Evolutionary conservation across 345 rosid species (phyloP).

Genomic region (Microthlaspi erraticum): DNA sequence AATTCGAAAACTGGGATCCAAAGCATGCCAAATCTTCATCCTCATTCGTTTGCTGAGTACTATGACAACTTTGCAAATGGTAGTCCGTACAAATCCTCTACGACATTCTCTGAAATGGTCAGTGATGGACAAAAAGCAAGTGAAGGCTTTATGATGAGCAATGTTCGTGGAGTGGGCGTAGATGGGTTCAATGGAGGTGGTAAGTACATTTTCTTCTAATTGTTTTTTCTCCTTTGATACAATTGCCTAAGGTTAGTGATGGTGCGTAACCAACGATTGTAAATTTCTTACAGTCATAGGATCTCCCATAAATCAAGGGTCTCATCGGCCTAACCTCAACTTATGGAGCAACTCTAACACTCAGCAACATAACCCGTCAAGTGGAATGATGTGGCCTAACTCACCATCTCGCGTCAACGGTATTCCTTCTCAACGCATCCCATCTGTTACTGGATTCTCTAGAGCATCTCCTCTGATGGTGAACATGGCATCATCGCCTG

Average conservation of each 20-base stretch:
- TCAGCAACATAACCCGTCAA: slow-evolving; percentile 67
- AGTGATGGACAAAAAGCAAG: slow-evolving; percentile 49
- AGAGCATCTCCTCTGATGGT: slow-evolving; percentile 68
- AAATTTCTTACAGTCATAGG: slow-evolving; percentile 36
- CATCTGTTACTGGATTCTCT: slow-evolving; percentile 63
- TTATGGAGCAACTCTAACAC: slow-evolving; percentile 69
- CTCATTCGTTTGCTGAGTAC: slow-evolving; percentile 79
- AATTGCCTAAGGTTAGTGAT: slow-evolving; percentile 13
- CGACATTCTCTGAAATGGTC: slow-evolving; percentile 52
- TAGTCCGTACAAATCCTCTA: slow-evolving; percentile 56
- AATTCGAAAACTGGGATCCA: slow-evolving; percentile 57
- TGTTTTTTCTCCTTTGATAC: slow-evolving; percentile 3
- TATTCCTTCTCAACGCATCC: slow-evolving; percentile 54
- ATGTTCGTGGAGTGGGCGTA: slow-evolving; percentile 49
- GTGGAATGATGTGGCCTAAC: slow-evolving; percentile 77
- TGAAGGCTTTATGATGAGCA: slow-evolving; percentile 60
- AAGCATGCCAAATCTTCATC: slow-evolving; percentile 60
- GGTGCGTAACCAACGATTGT: background rate
- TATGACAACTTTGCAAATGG: slow-evolving; percentile 61
- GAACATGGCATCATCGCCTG: slow-evolving; percentile 61
- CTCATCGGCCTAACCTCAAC: slow-evolving; percentile 60
- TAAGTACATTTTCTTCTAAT: slow-evolving; percentile 25
- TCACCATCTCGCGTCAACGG: slow-evolving; percentile 64
- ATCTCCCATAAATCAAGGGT: slow-evolving; percentile 72
- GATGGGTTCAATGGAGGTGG: slow-evolving; percentile 52